Base-by-base conservation (phyloP, 192 early-diverging fungal genomes). In the Backusella tuberculispora region DNA sequence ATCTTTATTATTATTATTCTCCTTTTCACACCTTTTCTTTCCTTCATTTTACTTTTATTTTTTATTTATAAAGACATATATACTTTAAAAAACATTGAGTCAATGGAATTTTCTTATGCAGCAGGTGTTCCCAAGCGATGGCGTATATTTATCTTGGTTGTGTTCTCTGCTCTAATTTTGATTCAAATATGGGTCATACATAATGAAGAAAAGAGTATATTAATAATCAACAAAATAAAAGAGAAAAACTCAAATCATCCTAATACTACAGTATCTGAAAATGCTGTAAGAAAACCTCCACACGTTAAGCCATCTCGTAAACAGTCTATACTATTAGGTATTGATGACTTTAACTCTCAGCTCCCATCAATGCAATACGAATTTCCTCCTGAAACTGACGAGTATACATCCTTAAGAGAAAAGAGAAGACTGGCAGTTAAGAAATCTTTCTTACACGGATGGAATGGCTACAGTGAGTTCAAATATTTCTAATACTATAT, bases 381-480 rank as follows among this genome's bases (percentile, higher is more conserved):
- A 12, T 79, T 79, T 66, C 48, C 29, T 26, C 73, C 73, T 46
- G 73, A 75, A 53, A 40, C 65, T 7, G 53, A 12, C 17, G 60
- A 43, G 4, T 66, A 50, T 41, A 63, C 48, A 7, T n/a, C 8
- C 1, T 21, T 67, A 19, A 48, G 80, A 4, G 79, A 82, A 66
- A 46, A 50, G 24, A 78, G 86, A 38, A 76, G 74, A 50, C 29
- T 86, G 21, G 82, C 82, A 7, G 76, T 94, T 37, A 88, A 89
- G 46, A 66, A 83, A 10, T 92, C 88, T 0, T 92, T 94, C 65
- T 46, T 80, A 15, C 85, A 94, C 56, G 90, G 89, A 5, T 95
- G 95, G 94, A 72, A 83, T 24, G 92, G 91, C 0, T 98, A 98
- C 84, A 84, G 78, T 80, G 76, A 69, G 78, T 46, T 15, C 6